Evolutionary conservation across 1,284 basidiomycete genomes (phyloP), one percentile per base, ranked within the genome.

Genomic region (Moniliella sp.): DNA sequence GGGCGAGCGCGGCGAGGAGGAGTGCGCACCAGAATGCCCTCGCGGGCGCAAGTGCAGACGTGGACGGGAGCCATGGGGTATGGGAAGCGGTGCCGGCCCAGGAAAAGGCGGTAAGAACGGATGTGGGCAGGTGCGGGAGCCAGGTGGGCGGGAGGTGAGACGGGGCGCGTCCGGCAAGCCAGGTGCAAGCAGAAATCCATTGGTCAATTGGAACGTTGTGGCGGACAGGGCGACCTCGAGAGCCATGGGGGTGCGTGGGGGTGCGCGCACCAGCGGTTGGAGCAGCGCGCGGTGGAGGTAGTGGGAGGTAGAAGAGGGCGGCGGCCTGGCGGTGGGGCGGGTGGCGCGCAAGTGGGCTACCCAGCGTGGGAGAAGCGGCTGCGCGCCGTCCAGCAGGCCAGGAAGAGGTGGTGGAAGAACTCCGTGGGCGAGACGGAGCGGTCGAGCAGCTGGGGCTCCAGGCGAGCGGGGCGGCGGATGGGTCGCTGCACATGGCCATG

Each of bases 241-340:
- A 61, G 86, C 79, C 10, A 76, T 65, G 38, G 73, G 75, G 1
- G 78, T 78, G 19, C 83, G 72, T 14, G 72, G 73, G 0, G 83
- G 79, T 0, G 78, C 76, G 7, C 21, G 21, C 33, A 78, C 72
- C 7, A 86, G 65, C 4, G 84, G 84, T 1, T 74, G 77, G 18
- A 88, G 55, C 36, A 91, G 37, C 3, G 81, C 74, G 25, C 84
- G 75, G 61, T 88, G 82, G 31, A 69, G 44, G 61, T 91, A 91
- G 65, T 93, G 83, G 1, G 69, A 44, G 27, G 82, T 55, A 59
- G 70, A 88, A 32, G 76, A 65, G 0, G 59, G 43, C 11, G 69
- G 64, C 30, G 82, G 67, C 16, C 80, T 42, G n/a, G 15, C 65
- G 64, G 27, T 73, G 67, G 0, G 72, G 66, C 25, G 48, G 49